Evolutionary conservation across 306 rosid genomes (phyloP).

Genomic region (Citrullus mucosospermus): DNA sequence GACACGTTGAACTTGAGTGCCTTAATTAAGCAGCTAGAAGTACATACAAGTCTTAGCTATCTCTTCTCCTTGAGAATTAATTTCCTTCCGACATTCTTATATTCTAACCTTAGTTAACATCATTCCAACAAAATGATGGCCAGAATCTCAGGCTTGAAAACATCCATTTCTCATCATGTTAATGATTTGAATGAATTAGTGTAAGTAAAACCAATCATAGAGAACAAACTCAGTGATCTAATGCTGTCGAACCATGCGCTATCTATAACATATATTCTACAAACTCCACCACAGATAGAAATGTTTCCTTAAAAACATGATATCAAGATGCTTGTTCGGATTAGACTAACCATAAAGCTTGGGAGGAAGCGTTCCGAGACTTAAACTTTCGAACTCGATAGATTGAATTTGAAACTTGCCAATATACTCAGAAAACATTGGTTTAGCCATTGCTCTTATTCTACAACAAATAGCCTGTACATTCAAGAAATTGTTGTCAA

Average conservation of each 20-base stretch:
- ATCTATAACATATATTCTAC: not conserved
- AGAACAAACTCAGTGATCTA: not conserved
- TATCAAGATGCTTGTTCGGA: not conserved
- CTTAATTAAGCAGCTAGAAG: not conserved
- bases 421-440: slow-evolving; percentile 49
- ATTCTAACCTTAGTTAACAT: not conserved
- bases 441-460: slow-evolving; percentile 39
- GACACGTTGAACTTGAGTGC: not conserved
- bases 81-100: not conserved
- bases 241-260: not conserved
- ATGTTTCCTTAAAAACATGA: not conserved
- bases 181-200: not conserved
- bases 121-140: not conserved
- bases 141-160: not conserved
- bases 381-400: slow-evolving; percentile 50
- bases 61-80: not conserved
- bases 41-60: not conserved
- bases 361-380: slow-evolving; percentile 83
- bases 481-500: not conserved
- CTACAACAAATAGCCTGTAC: slow-evolving; percentile 57
- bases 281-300: not conserved
- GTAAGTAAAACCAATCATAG: not conserved
- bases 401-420: slow-evolving; percentile 56
- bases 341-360: slow-evolving; percentile 48
- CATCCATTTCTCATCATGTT: not conserved